Percentiles rank a stretch among this genome's conserved stretches.
These are phyloP conservation scores for Pythium monospermum DNA, from an alignment of 352 stramenopile genomes.

Conservation along the genomic window DNA sequence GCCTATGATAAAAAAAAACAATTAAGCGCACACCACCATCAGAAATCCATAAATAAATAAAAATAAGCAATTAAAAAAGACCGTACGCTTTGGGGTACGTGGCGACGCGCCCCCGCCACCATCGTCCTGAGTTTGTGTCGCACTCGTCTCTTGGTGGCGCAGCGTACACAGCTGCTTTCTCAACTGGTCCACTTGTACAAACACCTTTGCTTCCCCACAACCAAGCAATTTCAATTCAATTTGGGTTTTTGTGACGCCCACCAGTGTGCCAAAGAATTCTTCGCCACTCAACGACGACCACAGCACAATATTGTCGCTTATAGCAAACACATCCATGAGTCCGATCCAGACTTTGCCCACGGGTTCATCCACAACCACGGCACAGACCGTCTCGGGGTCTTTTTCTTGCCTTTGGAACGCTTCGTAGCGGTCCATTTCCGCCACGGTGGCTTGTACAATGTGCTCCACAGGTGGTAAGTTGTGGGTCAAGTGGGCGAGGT, in stretches of 20 bases:
- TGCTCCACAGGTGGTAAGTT: constrained; percentile 30
- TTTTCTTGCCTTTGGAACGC: constrained; percentile 14
- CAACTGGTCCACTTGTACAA: constrained; percentile 30
- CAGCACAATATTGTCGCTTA: constrained; percentile 53
- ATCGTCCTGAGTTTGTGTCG: not conserved
- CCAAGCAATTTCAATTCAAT: constrained; percentile 44
- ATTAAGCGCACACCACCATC: too few relatives aligned
- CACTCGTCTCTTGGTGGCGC: constrained; percentile 17
- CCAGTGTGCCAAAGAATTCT: constrained; percentile 58
- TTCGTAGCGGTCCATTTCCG: constrained; percentile 16
- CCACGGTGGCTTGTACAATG: constrained; percentile 36
- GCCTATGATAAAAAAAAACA: too few relatives aligned
- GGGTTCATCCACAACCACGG: constrained; percentile 11
- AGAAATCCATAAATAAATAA: too few relatives aligned
- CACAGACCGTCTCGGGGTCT: constrained; percentile 17
- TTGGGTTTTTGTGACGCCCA: constrained; percentile 24
- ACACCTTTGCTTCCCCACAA: constrained; percentile 40
- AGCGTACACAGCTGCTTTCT: constrained; percentile 37
- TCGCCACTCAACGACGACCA: constrained; percentile 45
- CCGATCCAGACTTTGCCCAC: constrained; percentile 14
- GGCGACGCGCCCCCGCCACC: constrained; percentile 4
- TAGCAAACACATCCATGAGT: constrained; percentile 25
- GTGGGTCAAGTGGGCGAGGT: constrained; percentile 50
- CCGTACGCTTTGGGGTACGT: constrained; percentile 15
- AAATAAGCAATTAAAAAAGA: too few relatives aligned